These are phyloP conservation scores for Chlorella sp. DNA, from an alignment of 139 green algal species.

Conservation along the genomic window DNA sequence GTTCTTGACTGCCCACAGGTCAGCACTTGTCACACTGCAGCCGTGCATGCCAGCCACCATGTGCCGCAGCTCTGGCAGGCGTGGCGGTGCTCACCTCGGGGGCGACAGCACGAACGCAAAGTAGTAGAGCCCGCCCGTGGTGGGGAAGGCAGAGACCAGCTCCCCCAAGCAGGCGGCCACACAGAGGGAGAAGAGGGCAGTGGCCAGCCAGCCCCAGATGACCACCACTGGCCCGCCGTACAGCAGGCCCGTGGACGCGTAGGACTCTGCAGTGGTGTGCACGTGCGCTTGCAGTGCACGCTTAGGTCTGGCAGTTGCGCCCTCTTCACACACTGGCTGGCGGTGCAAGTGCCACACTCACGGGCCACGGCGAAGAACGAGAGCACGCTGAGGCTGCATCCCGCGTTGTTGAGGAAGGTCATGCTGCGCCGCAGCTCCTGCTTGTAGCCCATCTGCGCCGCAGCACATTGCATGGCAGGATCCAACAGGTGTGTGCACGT, in stretches of 20 bases:
- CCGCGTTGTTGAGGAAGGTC: neutral
- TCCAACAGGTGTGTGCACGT: too few relatives aligned
- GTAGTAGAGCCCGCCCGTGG: constrained; percentile 28
- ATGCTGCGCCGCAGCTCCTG: constrained; percentile 3
- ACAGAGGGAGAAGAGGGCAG: constrained; percentile 21
- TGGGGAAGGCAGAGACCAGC: constrained; percentile 36
- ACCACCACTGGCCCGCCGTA: constrained; percentile 41
- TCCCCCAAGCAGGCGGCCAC: constrained; percentile 39
- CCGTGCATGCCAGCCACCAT: neutral
- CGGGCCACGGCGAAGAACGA: neutral
- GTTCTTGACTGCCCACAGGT: neutral
- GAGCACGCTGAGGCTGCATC: neutral
- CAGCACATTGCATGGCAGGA: too few relatives aligned
- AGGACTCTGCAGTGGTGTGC: constrained; percentile 11
- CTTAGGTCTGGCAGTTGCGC: neutral
- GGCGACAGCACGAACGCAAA: neutral
- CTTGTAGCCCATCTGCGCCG: constrained; percentile 19
- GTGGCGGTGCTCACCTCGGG: neutral
- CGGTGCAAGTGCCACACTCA: neutral
- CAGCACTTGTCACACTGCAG: neutral
- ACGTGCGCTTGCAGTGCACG: neutral
- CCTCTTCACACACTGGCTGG: neutral
- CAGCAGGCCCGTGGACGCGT: constrained; percentile 14
- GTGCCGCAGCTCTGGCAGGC: neutral
- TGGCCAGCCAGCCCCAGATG: constrained; percentile 45